Evolutionary conservation across 352 stramenopile species (phyloP), one percentile per base, ranked within the genome.

Genomic region (Phytophthora macrochlamydospora): DNA sequence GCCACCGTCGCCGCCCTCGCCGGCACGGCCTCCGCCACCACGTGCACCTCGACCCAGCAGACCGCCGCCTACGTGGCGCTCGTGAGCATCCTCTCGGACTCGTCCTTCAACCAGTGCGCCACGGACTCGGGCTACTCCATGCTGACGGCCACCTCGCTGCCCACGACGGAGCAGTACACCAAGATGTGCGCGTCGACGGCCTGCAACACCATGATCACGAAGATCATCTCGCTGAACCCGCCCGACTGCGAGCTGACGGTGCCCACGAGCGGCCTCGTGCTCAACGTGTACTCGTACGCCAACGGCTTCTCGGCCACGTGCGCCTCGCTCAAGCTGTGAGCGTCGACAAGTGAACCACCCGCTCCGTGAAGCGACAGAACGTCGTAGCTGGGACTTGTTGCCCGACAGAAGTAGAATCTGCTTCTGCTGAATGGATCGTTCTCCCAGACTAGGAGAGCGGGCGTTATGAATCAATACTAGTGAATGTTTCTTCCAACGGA

Each of bases 211-310:
- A 62, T 71, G 57, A 71, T 75, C 46, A 53, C 24, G 29, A 56
- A 65, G 48, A 64, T 71, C 57, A 28, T 75, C 14, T 50, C 51
- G 46, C 67, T 75, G 1, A 67, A 61, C 62, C 48, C 67, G 24
- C 62, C 67, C 24, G 53, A 75, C 67, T 75, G 67, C 50, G 67
- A 71, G 18, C 62, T 75, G 40, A 70, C 63, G 48, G 63, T 75
- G 37, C 66, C 66, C 3, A 74, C 60, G 12, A 71, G 67, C 52
- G 66, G 66, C 28, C 60, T 74, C 24, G 66, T 63, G 44, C 40
- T 75, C 32, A 71, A 75, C 56, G 62, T 75, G 9, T 65, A 75
- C 57, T 54, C 46, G 58, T 65, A 67, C 51, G 67, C 62, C 28
- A 75, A 68, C 57, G 58, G 49, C 24, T 75, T 75, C 58, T 62